Evolutionary conservation across 441 rosid species (phyloP), one percentile per base, ranked within the genome.

Genomic region (Gossypium davidsonii): DNA sequence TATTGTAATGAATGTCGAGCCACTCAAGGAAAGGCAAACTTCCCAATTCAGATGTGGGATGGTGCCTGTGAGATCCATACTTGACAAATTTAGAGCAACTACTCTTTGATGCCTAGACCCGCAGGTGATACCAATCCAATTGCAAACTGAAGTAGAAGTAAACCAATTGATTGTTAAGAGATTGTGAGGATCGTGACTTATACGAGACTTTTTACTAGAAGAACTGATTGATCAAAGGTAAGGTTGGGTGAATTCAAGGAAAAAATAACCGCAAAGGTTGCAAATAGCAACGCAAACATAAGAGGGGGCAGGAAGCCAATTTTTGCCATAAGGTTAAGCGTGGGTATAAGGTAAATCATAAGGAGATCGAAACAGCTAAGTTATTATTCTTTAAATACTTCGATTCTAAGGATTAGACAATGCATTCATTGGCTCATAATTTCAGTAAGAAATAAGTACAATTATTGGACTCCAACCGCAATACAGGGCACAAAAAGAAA

Each of bases 61-160:
- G 12, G 44, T 60, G 10, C 65, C 65, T 0, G 65, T 14, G 21
- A 60, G 65, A n/a, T 7, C 23, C 51, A 31, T 6, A 3, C 0
- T 9, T 1, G 8, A 14, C 17, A 60, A 15, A 60, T 60, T 1
- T 2, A 60, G 44, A 28, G 44, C 44, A n/a, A 12, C 31, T 2
- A 60, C 44, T 60, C 65, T n/a, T 5, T 6, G 5, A 5, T 60
- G 14, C 0, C 0, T 8, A 10, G 9, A 28, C 2, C 65, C 46
- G 5, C 65, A 60, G 7, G 44, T 28, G 44, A 60, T 20, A 60
- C 65, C 65, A n/a, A 26, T 26, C 73, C 73, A 70, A 17, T 31
- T 3, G 49, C 73, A 70, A 55, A 53, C 9, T 37, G 51, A 63
- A 7, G 26, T 17, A 37, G 67, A 2, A 9, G 51, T 17, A 0